phyloP scores from a whole-genome alignment of 371 early-diverging fungal genomes.

The Rhizopus sp. region DNA sequence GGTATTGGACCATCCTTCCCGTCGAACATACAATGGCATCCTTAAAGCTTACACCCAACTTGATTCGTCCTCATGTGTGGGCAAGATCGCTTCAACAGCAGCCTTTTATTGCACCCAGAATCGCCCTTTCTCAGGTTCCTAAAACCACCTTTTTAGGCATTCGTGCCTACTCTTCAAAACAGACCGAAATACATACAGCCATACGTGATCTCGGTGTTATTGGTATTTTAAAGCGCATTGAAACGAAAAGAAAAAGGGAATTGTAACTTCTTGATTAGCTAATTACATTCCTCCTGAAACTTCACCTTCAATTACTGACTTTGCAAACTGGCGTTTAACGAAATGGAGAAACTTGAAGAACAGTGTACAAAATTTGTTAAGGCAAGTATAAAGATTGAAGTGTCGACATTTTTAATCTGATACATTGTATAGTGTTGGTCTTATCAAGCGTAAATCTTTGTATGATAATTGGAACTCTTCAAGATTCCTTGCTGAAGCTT shows the following conservation, averaged over 20 bases:
- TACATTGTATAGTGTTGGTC: slow-evolving; percentile 40
- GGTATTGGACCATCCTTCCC: background rate
- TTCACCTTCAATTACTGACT: slow-evolving; percentile 49
- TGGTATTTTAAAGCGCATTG: slow-evolving; percentile 22
- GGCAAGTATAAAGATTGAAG: background rate
- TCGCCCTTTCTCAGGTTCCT: slow-evolving; percentile 19
- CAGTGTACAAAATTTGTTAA: slow-evolving; percentile 48
- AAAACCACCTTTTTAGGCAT: slow-evolving; percentile 20
- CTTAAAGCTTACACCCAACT: background rate
- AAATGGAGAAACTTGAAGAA: slow-evolving; percentile 56
- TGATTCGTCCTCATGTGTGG: slow-evolving; percentile 16
- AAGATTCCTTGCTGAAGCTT: slow-evolving; percentile 57
- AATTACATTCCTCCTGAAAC: slow-evolving; percentile 53
- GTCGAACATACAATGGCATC: background rate
- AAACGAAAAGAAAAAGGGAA: background rate
- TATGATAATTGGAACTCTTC: slow-evolving; percentile 55
- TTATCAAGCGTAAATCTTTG: slow-evolving; percentile 52
- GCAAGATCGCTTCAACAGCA: slow-evolving; percentile 12
- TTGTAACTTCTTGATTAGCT: slow-evolving; percentile 23
- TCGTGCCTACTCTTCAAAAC: slow-evolving; percentile 24
- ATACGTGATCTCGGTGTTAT: slow-evolving; percentile 55
- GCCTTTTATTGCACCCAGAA: slow-evolving; percentile 12
- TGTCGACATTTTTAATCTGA: background rate
- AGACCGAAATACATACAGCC: slow-evolving; percentile 35
- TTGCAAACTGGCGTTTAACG: slow-evolving; percentile 47